Evolutionary conservation across 495 filamentous ascomycete genomes (phyloP), one percentile per base, ranked within the genome.

Genomic region (Chaetomium cochliodes): DNA sequence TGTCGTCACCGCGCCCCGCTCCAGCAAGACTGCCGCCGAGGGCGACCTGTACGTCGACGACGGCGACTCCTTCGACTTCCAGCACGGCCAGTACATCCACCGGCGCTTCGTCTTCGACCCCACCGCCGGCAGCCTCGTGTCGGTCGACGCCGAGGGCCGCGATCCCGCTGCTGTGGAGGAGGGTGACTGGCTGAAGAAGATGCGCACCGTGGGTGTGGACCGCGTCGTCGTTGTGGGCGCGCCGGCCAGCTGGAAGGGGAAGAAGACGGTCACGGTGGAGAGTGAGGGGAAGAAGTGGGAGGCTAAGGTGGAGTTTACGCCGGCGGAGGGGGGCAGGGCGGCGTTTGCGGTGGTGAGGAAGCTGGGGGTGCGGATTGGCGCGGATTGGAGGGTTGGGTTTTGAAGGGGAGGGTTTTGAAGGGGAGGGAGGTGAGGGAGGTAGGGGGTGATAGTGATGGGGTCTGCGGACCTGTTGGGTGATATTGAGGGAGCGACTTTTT

Each of bases 41-140:
- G 94, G 94, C 30, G 85, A 86, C 5, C 77, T 98, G 30, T 98
- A 98, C 69, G 79, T 96, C 55, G 94, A 98, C 70, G 94, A 98
- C 68, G 96, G 94, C 28, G 92, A 97, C 78, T 90, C 89, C 0
- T 98, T 91, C 65, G 90, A 96, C 47, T 94, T 90, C 73, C 77
- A 96, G 74, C 79, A 84, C 56, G 94, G 93, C 15, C 90, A 88
- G 33, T 96, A 89, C 74, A 90, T 97, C 64, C 89, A 96, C 77
- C 89, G 92, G 46, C 82, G 77, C 42, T 98, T 98, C 82, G 81
- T 81, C 74, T 57, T 79, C 49, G 62, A 78, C 63, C 65, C 82
- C 74, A 52, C 63, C 2, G 65, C 63, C 25, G 80, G 82, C 5
- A 81, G 78, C 2, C 81, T 96, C 16, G 64, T 70, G 20, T 84